Conservation (phyloP, 306 rosid genomes). For the Fragaria nilgerrensis region DNA sequence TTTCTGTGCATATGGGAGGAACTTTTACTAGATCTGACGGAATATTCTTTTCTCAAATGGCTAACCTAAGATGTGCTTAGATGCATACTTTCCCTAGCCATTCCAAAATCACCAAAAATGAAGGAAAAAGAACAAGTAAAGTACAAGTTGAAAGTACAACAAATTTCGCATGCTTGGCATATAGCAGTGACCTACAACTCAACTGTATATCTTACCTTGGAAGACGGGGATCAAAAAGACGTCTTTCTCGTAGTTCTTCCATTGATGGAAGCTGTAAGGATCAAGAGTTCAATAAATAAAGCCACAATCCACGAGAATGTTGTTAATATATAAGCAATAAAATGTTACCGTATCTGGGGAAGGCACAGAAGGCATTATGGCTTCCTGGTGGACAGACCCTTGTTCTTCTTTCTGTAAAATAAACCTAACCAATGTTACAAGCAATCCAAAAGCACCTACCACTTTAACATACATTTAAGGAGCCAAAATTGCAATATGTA, state of each 20-base stretch:
- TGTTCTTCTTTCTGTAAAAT: slow-evolving; percentile 70
- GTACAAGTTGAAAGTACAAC: background rate
- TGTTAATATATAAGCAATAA: slow-evolving; percentile 1
- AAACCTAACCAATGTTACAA: slow-evolving; percentile 28
- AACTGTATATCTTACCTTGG: slow-evolving; percentile 55
- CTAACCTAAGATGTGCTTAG: background rate
- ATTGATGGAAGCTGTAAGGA: slow-evolving; percentile 64
- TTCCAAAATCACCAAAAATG: background rate
- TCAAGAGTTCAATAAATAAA: slow-evolving; percentile 14
- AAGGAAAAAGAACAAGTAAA: background rate
- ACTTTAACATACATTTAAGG: background rate
- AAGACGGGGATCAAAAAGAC: slow-evolving; percentile 77
- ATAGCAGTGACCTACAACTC: background rate
- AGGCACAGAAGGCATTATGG: slow-evolving; percentile 64
- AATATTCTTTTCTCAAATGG: background rate
- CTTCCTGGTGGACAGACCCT: slow-evolving; percentile 75
- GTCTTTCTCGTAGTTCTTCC: slow-evolving; percentile 83
- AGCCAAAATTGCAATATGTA: slow-evolving; percentile 8
- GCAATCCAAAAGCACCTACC: background rate
- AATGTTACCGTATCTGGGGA: slow-evolving; percentile 60
- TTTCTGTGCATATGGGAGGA: background rate
- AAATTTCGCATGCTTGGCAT: background rate
- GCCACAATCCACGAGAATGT: background rate
- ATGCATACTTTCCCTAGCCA: background rate
- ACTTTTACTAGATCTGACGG: background rate